Base-by-base conservation (phyloP, 495 filamentous ascomycete genomes). In the Penicillium herquei region DNA sequence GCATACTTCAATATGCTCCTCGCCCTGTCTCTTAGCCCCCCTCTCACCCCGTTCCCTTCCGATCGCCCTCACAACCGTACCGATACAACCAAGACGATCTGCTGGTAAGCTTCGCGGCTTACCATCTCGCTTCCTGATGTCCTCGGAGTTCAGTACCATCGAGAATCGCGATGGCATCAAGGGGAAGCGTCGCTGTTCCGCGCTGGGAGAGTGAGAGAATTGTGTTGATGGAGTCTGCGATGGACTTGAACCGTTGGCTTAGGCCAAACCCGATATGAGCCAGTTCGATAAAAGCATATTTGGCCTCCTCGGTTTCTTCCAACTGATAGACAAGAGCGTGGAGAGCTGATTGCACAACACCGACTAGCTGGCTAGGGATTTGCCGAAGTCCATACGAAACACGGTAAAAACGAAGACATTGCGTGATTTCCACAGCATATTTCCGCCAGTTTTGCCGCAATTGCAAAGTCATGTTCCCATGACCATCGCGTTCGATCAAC, bases 301-400 rank as follows among this genome's bases (percentile, higher is more conserved):
- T 65, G 17, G 52, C 49, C 21, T 66, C 60, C 0, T 68, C 61
- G 6, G 32, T 39, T 11, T 66, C 58, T 12, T 67, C 52, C 31
- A 73, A 37, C 21, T 64, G 61, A 5, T 52, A 39, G 6, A 73
- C 56, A 1, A 76, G 50, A 6, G 61, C 51, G 11, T 69, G 63
- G 17, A 71, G 56, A 21, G 67, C 63, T 14, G 52, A 62, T 32
- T 65, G 60, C 5, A 66, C 63, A n/a, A 68, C 62, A 21, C 68
- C 65, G 7, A 71, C 59, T 42, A 76, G 65, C 40, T 69, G 63
- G 16, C 65, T 65, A 5, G 75, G 69, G 44, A 73, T 70, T 21
- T 70, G 62, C 30, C 64, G 63, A 43, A 75, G 54, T 8, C 68
- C 67, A 60, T 71, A 78, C n/a, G 61, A 59, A 14, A 56, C 56